Conservation (phyloP, 2,329 filamentous ascomycete species). For the Sporothrix pallida region DNA sequence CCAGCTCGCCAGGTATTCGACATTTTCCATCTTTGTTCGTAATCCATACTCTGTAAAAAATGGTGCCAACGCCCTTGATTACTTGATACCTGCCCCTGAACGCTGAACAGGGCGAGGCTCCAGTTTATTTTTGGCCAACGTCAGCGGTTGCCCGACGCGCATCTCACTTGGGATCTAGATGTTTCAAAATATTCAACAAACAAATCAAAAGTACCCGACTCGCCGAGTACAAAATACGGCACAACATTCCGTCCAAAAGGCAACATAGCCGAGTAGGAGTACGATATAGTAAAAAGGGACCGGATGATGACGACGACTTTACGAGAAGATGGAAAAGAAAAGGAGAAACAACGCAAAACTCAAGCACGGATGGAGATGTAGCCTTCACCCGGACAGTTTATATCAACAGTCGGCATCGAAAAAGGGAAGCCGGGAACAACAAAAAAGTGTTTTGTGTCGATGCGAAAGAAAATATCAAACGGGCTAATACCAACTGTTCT, state of each 20-base stretch:
- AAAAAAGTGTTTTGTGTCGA: too few species aligned
- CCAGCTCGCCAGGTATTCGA: too few species aligned
- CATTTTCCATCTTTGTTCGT: too few species aligned
- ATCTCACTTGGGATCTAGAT: background rate
- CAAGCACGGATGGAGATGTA: background rate
- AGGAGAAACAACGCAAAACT: background rate
- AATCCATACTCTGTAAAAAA: too few species aligned
- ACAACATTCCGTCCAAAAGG: slow-evolving; percentile 4
- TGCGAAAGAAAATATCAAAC: background rate
- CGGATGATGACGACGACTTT: slow-evolving; percentile 8
- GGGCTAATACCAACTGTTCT: too few species aligned
- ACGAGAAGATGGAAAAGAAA: background rate
- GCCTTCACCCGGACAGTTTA: background rate
- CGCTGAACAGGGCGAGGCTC: background rate
- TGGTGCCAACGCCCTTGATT: too few species aligned
- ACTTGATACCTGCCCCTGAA: background rate
- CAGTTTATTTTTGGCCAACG: slow-evolving; percentile 6
- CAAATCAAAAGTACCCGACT: too few species aligned
- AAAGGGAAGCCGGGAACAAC: background rate
- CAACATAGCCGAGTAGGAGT: background rate
- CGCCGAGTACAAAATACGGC: background rate
- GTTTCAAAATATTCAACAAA: too few species aligned
- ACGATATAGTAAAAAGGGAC: background rate
- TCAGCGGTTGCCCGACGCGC: slow-evolving; percentile 7
- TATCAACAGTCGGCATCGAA: background rate